Base-by-base conservation (phyloP, 2,329 filamentous ascomycete genomes). In the Dendrostoma leiphaemia region DNA sequence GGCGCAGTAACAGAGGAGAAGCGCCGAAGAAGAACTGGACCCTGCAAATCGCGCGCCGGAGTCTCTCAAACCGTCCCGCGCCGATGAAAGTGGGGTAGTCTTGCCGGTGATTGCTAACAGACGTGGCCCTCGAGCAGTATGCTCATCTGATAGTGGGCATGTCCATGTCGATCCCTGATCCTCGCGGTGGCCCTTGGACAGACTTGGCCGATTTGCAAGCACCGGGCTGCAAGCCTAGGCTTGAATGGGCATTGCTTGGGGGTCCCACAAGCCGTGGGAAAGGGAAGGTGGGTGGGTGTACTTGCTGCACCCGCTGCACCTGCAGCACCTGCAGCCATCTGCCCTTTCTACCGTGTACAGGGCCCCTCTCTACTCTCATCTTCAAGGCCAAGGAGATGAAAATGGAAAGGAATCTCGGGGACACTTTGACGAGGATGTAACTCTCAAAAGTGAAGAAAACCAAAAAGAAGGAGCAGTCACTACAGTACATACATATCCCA, bases 271-370 rank as follows among this genome's bases (percentile, higher is more conserved):
- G 17, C 44, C 28, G 29, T 46, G 44, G 44, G 44, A 46, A 46
- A 46, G 44, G 44, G 44, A 46, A 46, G 44, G 44, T 46, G 44
- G n/a, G n/a, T n/a, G n/a, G n/a, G n/a, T n/a, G n/a, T n/a, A n/a
- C n/a, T n/a, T n/a, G n/a, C n/a, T n/a, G n/a, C n/a, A n/a, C n/a
- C 44, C 32, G 19, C 44, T 46, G 28, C 44, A 32, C n/a, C n/a
- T n/a, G n/a, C n/a, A n/a, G n/a, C n/a, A n/a, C n/a, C n/a, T n/a
- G n/a, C n/a, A n/a, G n/a, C n/a, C n/a, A n/a, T n/a, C n/a, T n/a
- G n/a, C n/a, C n/a, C n/a, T n/a, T n/a, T n/a, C n/a, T n/a, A n/a
- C n/a, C n/a, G n/a, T n/a, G n/a, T n/a, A n/a, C n/a, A n/a, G n/a
- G n/a, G n/a, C n/a, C n/a, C n/a, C n/a, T n/a, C n/a, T n/a, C n/a